Evolutionary conservation across 495 filamentous ascomycete species (phyloP), one percentile per base, ranked within the genome.

Genomic region (Penicillium steckii): DNA sequence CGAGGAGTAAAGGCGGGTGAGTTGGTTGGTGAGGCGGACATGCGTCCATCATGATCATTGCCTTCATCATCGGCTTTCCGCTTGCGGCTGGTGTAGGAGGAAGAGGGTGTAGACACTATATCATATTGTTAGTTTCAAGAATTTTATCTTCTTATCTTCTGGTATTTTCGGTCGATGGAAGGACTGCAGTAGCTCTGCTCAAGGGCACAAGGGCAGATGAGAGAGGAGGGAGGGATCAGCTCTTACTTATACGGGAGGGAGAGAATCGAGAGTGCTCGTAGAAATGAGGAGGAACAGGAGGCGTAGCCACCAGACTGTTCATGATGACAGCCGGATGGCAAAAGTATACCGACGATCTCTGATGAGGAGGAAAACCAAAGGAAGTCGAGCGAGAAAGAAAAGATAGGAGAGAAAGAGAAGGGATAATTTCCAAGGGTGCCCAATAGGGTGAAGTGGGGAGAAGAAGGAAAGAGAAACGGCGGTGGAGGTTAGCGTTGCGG

Each of bases 21-120:
- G 69, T 77, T 85, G 21, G 81, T 80, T 0, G 91, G 91, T 35
- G 91, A 95, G 35, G 89, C 82, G 27, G 88, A 92, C 90, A 95
- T 95, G 57, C 89, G 87, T 63, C 90, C 87, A 64, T 86, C 84
- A 40, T 77, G 64, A 60, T 82, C 82, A 56, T 72, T 72, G 60
- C 72, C 69, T 59, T 94, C 88, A 51, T 95, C 91, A 54, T 89
- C 88, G 52, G 88, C 90, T 76, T 95, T 95, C 72, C 91, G 86
- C 78, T 96, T 97, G 60, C 88, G 82, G 65, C 59, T 80, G 64
- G 54, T 75, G 64, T 70, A 70, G 63, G 72, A 69, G 62, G 80
- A 70, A 54, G 70, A 62, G 71, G 79, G 58, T 71, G 76, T 70
- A 56, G 81, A 81, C 74, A 80, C 83, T 85, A 52, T 38, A 46